Conservation (phyloP, 306 rosid genomes). For the Dryas octopetala region DNA sequence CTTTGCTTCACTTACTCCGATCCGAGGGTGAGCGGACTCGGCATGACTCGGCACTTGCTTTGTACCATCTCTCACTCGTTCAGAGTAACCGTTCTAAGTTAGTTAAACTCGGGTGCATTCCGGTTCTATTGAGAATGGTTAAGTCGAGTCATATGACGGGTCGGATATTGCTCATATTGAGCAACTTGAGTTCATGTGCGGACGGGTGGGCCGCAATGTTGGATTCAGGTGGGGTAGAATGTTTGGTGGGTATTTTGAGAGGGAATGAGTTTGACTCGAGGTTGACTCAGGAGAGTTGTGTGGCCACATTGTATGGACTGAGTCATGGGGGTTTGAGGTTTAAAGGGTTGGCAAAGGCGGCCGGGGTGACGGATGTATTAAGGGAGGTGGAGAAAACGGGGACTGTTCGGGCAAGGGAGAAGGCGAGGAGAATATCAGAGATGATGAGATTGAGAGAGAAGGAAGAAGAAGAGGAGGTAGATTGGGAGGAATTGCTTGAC, state of each 20-base stretch:
- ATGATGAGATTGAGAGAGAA: constrained; percentile 46
- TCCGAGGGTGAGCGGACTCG: constrained; percentile 72
- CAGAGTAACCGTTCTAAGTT: constrained; percentile 77
- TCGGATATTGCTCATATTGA: constrained; percentile 44
- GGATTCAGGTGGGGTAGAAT: constrained; percentile 76
- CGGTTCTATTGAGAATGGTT: constrained; percentile 51
- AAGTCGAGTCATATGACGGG: constrained; percentile 59
- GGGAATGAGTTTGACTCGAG: constrained; percentile 24
- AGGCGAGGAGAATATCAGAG: constrained; percentile 58
- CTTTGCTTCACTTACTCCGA: constrained; percentile 60
- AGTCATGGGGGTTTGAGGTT: constrained; percentile 84
- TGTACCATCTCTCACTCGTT: constrained; percentile 69
- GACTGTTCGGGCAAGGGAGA: constrained; percentile 50
- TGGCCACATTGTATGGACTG: constrained; percentile 51
- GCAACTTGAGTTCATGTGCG: constrained; percentile 55
- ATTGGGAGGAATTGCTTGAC: constrained; percentile 79
- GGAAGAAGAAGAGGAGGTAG: constrained; percentile 55
- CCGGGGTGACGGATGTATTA: constrained; percentile 49
- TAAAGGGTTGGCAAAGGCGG: constrained; percentile 64
- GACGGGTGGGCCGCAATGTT: constrained; percentile 74
- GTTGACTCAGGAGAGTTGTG: constrained; percentile 62
- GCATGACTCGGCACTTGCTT: constrained; percentile 76
- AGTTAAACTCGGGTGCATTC: constrained; percentile 66
- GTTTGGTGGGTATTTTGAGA: constrained; percentile 42
- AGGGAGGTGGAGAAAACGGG: constrained; percentile 54